Base-by-base conservation (phyloP, 169 alveolate species). In the Plasmodium gaboni region DNA sequence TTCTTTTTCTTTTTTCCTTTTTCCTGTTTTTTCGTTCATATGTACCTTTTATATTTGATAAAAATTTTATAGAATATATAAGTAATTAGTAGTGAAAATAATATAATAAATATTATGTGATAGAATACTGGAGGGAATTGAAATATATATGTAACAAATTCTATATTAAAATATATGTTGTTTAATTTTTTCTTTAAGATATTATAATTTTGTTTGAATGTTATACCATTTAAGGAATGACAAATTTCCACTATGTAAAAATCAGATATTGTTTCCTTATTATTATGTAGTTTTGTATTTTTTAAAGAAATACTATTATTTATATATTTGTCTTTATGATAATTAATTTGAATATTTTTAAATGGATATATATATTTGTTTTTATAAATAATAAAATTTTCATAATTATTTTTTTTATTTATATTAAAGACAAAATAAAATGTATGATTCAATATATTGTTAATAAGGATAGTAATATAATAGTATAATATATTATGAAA, bases 61-160 rank as follows among this genome's bases (percentile, higher is more conserved):
- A 83, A 83, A 22, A 83, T 67, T 24, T 83, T 83, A 59, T 83
- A 83, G 42, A 68, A 83, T 38, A 83, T 32, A 15, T 83, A 83
- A 48, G 91, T 7, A 61, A 53, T 26, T 19, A 48, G 38, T 68
- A 83, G 38, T 32, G 91, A 83, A 46, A 9, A 83, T 10, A 67
- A 68, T 53, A 83, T 26, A 28, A 83, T 83, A 48, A 83, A 63
- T 68, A 67, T 7, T 22, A 68, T 50, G 42, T 83, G 85, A 28
- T 68, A 83, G 24, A 83, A 83, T 48, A 83, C 76, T 10, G 91
- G 91, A n/a, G 91, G 65, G 55, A 83, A 68, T 1, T 83, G 85
- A 55, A 55, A 68, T 53, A 46, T 68, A 48, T 83, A 83, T 15
- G 91, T 59, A 83, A 83, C 91, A 22, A 83, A 57, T 83, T 83